Evolutionary conservation across 2,329 filamentous ascomycete genomes (phyloP), one percentile per base, ranked within the genome.

Genomic region (Aspergillus novofumigatus): DNA sequence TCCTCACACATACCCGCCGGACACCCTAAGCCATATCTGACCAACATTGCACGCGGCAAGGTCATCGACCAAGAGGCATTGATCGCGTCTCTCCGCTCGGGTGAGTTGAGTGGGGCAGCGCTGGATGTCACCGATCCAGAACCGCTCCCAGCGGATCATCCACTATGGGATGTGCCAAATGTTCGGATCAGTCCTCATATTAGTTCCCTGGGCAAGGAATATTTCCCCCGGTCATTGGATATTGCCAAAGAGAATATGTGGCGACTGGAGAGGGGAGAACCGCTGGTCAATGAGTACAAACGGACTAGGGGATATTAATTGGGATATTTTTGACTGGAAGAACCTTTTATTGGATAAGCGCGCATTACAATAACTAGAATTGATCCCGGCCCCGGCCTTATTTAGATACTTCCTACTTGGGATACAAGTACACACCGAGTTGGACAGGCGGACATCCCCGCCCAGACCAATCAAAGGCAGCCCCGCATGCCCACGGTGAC

Each of bases 61-160:
- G 82, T 89, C 45, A 71, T 90, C 14, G 79, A 87, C 53, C 83
- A 86, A 61, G 73, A 81, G 2, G 87, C 84, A 1, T 69, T 93
- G 52, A 80, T 91, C 20, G 76, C 77, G 1, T 86, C 88, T 0
- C 74, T 92, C 10, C 74, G 83, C 44, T 62, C 60, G 0, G 80
- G 80, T 0, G 77, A 80, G 1, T 67, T 90, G 29, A 72, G 78
- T 3, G 90, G 90, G 29, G 90, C 90, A 0, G 89, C 89, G 1
- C 73, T 93, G 44, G 90, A 92, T 68, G 90, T 93, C 1, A 89
- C 89, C 1, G 89, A 92, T 59, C 90, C 90, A 0, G 90, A 93
- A 71, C 90, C 90, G 0, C 70, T 93, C 60, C 88, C 89, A 0
- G 73, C 79, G 2, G 83, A 87, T 4, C 84, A 89, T 67, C 81